Percentiles rank a stretch among this genome's conserved stretches.
These are phyloP conservation scores for Paraglomus brasilianum DNA, from an alignment of 192 early-diverging fungal genomes.

Conservation along the genomic window DNA sequence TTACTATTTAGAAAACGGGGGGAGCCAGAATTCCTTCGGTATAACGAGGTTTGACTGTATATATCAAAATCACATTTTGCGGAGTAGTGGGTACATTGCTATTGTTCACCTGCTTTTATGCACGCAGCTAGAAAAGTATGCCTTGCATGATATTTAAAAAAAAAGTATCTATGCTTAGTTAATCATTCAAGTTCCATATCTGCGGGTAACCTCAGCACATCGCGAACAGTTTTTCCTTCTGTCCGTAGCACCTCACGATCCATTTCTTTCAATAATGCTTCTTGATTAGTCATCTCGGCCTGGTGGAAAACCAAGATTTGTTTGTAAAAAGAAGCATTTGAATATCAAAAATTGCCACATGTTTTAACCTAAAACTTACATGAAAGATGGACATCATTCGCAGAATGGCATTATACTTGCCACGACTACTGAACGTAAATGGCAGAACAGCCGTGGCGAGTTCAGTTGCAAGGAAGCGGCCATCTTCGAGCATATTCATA, in stretches of 20 bases:
- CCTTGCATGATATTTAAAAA: too few species aligned
- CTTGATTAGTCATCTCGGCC: conserved; percentile 15
- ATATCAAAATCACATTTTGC: too few species aligned
- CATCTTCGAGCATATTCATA: conserved; percentile 29
- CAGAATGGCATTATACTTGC: conserved; percentile 19
- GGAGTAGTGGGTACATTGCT: too few species aligned
- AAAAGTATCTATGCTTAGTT: too few species aligned
- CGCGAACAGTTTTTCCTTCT: conserved; percentile 13
- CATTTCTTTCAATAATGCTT: conserved; percentile 18
- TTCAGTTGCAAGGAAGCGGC: conserved; percentile 17
- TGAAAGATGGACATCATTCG: conserved; percentile 30
- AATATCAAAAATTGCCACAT: conserved; percentile 11
- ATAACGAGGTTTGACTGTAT: too few species aligned
- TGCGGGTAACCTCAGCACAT: conserved; percentile 14
- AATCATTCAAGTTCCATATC: background rate
- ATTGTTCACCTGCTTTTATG: too few species aligned
- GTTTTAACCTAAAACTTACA: conserved; percentile 20
- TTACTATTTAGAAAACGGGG: too few species aligned
- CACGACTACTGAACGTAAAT: conserved; percentile 25
- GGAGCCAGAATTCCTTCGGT: too few species aligned
- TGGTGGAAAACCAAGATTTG: background rate
- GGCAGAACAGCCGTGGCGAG: conserved; percentile 27
- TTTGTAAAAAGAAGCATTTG: conserved; percentile 7
- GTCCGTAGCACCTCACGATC: conserved; percentile 10
- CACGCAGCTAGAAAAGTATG: too few species aligned